Evolutionary conservation across 2,329 filamentous ascomycete genomes (phyloP).

Genomic region (Colletotrichum cuscutae): DNA sequence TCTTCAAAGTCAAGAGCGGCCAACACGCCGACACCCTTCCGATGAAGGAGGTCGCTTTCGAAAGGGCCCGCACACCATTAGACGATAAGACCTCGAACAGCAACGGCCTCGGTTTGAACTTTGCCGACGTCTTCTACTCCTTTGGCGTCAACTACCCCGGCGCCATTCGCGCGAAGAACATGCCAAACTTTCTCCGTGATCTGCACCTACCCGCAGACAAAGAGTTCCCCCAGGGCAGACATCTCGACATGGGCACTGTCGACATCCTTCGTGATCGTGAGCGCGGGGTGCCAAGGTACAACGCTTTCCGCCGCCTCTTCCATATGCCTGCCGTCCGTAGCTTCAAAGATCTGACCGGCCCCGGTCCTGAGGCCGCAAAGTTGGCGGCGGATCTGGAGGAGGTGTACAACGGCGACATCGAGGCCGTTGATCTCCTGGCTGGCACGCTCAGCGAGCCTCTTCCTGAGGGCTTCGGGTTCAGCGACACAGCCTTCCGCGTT

Average conservation of each 20-base stretch:
- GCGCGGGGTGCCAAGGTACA: slow-evolving; percentile 57
- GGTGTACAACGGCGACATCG: slow-evolving; percentile 53
- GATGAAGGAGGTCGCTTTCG: slow-evolving; percentile 45
- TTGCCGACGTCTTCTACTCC: slow-evolving; percentile 53
- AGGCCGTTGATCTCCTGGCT: slow-evolving; percentile 53
- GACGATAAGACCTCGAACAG: slow-evolving; percentile 21
- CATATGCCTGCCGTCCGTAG: background rate
- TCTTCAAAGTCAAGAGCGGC: slow-evolving; percentile 38
- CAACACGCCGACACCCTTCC: slow-evolving; percentile 42
- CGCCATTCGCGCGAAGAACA: slow-evolving; percentile 51
- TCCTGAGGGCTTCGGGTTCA: slow-evolving; percentile 57
- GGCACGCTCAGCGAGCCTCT: slow-evolving; percentile 54
- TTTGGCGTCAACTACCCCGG: slow-evolving; percentile 60
- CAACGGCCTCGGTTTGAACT: slow-evolving; percentile 38
- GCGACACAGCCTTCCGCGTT: slow-evolving; percentile 50
- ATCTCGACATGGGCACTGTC: slow-evolving; percentile 55
- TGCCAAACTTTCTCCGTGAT: slow-evolving; percentile 49
- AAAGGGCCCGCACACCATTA: slow-evolving; percentile 45
- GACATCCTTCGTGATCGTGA: slow-evolving; percentile 59
- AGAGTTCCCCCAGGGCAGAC: slow-evolving; percentile 48
- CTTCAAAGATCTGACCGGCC: background rate
- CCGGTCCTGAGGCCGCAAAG: background rate
- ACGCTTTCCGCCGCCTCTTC: slow-evolving; percentile 55
- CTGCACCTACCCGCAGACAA: slow-evolving; percentile 41
- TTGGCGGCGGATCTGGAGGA: slow-evolving; percentile 42